Base-by-base conservation (phyloP, 1,284 basidiomycete genomes). In the Marasmius oreades region DNA sequence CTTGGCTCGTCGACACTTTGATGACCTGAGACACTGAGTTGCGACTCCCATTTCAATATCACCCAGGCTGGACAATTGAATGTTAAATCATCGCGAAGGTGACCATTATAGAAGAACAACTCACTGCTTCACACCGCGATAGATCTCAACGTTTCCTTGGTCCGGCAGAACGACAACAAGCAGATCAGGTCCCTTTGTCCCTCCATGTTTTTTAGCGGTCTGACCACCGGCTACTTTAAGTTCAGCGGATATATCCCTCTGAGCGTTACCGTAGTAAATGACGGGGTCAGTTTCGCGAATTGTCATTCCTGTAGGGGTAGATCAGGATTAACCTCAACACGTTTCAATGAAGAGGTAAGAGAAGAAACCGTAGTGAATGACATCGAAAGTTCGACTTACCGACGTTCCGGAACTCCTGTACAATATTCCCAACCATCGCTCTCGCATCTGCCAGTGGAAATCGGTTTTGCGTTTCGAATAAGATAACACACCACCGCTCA, bases 21-120 rank as follows among this genome's bases (percentile, higher is more conserved):
- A 70, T 14, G 76, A 74, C 67, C 86, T 88, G 65, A 92, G 61
- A 66, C 89, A 91, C 59, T 90, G 88, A 8, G 77, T 80, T 0
- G 75, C 70, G 5, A 80, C 73, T 1, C 78, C 77, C 18, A 64
- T 63, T 76, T 50, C 47, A 33, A 50, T 20, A 16, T 50, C 47
- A 31, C 47, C 47, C 8, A 50, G 33, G 18, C 47, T 50, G 26
- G 1, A 18, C 12, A 50, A 33, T 48, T 31, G 10, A 22, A 47
- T 33, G 14, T 16, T n/a, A 26, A 6, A 48, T 4, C 7, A 43
- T 10, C 70, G 75, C 62, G 28, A 31, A 16, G 47, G 2, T 16
- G 28, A 20, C 4, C 24, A 23, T 23, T 12, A 45, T n/a, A 26
- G n/a, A 14, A 50, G 14, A 33, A 6, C n/a, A n/a, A 5, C 47